Evolutionary conservation across 2,329 filamentous ascomycete genomes (phyloP).

Genomic region (Claviceps arundinis): DNA sequence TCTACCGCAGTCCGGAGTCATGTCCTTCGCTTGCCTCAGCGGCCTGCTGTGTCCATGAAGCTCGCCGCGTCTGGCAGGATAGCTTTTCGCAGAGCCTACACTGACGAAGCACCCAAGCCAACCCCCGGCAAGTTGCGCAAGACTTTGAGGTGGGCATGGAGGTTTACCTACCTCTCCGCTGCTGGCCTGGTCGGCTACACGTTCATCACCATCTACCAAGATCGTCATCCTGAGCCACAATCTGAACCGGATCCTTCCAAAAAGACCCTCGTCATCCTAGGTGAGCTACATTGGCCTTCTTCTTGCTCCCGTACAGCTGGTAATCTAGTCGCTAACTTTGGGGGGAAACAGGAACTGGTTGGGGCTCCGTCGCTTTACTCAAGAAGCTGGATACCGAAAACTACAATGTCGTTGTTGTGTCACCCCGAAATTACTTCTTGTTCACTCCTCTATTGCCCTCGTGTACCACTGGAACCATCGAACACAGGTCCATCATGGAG

Average conservation of each 20-base stretch:
- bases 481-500: conserved; percentile 99
- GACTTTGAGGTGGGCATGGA: conserved; percentile 69
- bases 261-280: conserved; percentile 93
- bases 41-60: conserved; percentile 21
- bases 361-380: conserved; percentile 87
- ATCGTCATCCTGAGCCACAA: conserved; percentile 73
- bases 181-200: conserved; percentile 58
- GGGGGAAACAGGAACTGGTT: conserved; percentile 64
- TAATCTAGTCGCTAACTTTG: conserved; percentile 1
- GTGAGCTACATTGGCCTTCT: conserved; percentile 35
- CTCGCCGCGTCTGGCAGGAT: conserved; percentile 23
- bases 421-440: conserved; percentile 98
- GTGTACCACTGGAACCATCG: conserved; percentile 92
- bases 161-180: conserved; percentile 63
- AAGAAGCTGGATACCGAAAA: conserved; percentile 99
- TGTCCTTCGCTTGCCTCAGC: conserved; percentile 11
- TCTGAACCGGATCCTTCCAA: conserved; percentile 67
- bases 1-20: conserved; percentile 19
- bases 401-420: conserved; percentile 97
- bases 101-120: conserved; percentile 36
- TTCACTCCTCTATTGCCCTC: conserved; percentile 96
- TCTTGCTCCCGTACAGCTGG: background rate
- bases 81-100: conserved; percentile 32
- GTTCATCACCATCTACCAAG: conserved; percentile 69
- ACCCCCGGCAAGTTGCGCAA: conserved; percentile 49